These are phyloP conservation scores for Rubroshorea leprosula DNA, from an alignment of 345 rosid species.

Conservation along the genomic window DNA sequence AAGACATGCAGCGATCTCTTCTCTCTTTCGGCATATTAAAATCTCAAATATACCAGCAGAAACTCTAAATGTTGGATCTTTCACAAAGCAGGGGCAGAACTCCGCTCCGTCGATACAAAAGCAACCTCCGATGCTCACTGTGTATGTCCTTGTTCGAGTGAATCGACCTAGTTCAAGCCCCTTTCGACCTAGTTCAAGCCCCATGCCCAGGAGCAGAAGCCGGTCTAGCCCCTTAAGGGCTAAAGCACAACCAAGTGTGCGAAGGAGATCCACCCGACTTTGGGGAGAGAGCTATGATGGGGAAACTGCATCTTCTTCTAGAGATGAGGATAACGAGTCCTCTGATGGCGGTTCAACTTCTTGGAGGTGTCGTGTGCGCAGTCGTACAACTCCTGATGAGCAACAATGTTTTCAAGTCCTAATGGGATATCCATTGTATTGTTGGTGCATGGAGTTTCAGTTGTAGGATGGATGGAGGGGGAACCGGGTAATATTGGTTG, in stretches of 20 bases:
- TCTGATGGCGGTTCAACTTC: too few species aligned
- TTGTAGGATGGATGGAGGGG: not conserved
- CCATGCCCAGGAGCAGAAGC: slow-evolving; percentile 52
- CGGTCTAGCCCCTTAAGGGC: slow-evolving; percentile 74
- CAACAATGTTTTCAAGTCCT: too few species aligned
- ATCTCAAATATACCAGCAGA: slow-evolving; percentile 12
- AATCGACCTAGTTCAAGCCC: too few species aligned
- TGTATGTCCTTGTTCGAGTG: slow-evolving; percentile 76
- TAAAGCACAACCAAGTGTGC: slow-evolving; percentile 51
- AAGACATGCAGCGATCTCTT: slow-evolving; percentile 66
- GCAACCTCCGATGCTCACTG: too few species aligned
- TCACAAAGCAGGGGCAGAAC: slow-evolving; percentile 13
- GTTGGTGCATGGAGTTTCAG: slow-evolving; percentile 9
- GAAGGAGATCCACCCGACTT: slow-evolving; percentile 63
- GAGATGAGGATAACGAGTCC: slow-evolving; percentile 64
- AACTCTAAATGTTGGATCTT: slow-evolving; percentile 12
- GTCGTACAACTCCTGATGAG: too few species aligned
- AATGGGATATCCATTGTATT: slow-evolving; percentile 2
- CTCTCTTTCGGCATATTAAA: slow-evolving; percentile 85
- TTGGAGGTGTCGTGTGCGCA: too few species aligned
- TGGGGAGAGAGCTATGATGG: slow-evolving; percentile 87
- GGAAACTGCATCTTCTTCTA: slow-evolving; percentile 58
- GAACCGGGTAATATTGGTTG: not conserved
- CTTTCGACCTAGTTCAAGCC: slow-evolving; percentile 12
- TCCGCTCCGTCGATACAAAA: too few species aligned